These are phyloP conservation scores for Lyophyllum atratum DNA, from an alignment of 768 basidiomycete species.

Conservation along the genomic window DNA sequence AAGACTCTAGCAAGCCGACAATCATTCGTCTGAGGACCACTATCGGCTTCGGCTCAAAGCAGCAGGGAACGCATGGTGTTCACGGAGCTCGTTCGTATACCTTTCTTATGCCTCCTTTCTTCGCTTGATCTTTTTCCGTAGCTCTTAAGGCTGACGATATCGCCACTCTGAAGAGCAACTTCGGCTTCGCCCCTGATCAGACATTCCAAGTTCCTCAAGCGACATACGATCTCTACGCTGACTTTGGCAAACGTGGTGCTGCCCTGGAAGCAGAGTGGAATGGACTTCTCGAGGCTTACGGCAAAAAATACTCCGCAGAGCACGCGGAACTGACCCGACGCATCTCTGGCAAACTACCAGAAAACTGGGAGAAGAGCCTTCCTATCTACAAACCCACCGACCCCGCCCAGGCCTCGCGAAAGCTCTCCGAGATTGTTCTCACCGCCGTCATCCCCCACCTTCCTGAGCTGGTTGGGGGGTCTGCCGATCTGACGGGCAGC, in stretches of 20 bases:
- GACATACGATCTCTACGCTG: slow-evolving; percentile 68
- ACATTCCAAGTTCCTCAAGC: slow-evolving; percentile 78
- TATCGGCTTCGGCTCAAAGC: slow-evolving; percentile 92
- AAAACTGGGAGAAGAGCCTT: slow-evolving; percentile 82
- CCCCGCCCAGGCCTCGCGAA: slow-evolving; percentile 86
- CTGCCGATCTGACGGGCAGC: slow-evolving; percentile 89
- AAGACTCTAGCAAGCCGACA: slow-evolving; percentile 81
- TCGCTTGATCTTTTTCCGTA: slow-evolving; percentile 25
- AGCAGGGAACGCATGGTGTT: slow-evolving; percentile 91
- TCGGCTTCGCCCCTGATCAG: slow-evolving; percentile 77
- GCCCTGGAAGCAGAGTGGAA: slow-evolving; percentile 77
- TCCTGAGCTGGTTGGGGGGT: slow-evolving; percentile 88
- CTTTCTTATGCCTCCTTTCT: not conserved
- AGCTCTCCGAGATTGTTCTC: slow-evolving; percentile 89
- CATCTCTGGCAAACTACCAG: slow-evolving; percentile 79
- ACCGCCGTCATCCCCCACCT: slow-evolving; percentile 71
- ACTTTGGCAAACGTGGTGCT: slow-evolving; percentile 72
- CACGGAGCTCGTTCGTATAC: slow-evolving; percentile 83
- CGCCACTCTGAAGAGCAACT: slow-evolving; percentile 76
- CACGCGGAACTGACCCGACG: slow-evolving; percentile 86
- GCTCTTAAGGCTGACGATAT: slow-evolving; percentile 95
- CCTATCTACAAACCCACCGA: slow-evolving; percentile 86
- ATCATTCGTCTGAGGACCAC: slow-evolving; percentile 86
- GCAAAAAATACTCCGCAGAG: slow-evolving; percentile 78
- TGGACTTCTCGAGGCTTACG: slow-evolving; percentile 64